phyloP scores from a whole-genome alignment of 768 basidiomycete genomes.

The Crassisporium funariophilum region DNA sequence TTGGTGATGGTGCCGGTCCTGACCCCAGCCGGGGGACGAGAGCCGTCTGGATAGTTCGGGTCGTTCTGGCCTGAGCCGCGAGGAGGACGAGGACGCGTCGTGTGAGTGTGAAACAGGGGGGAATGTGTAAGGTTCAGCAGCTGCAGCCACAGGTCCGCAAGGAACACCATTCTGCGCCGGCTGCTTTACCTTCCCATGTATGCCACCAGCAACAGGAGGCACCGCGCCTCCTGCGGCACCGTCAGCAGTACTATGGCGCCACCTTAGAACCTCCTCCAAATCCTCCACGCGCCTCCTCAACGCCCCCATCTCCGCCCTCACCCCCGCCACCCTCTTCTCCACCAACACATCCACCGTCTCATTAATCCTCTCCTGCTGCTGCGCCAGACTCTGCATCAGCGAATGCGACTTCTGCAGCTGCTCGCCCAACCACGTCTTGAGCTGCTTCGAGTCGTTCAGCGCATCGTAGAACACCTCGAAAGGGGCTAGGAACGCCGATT shows the following conservation, averaged over 20 bases:
- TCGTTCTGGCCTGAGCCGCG: constrained; percentile 31
- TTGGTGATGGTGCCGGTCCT: constrained; percentile 19
- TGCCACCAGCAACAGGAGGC: constrained; percentile 3
- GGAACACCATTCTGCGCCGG: constrained; percentile 20
- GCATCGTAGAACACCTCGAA: constrained; percentile 88
- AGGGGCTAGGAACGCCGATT: constrained; percentile 77
- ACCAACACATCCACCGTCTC: constrained; percentile 61
- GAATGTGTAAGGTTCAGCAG: constrained; percentile 44
- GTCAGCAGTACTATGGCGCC: constrained; percentile 5
- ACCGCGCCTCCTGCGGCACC: background rate
- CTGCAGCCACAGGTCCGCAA: constrained; percentile 10
- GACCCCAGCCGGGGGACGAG: constrained; percentile 45
- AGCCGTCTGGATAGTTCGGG: constrained; percentile 33
- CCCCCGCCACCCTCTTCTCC: constrained; percentile 57
- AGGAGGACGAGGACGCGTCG: constrained; percentile 11
- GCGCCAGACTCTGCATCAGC: constrained; percentile 51
- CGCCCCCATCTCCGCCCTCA: constrained; percentile 62
- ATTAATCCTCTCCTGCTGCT: constrained; percentile 65
- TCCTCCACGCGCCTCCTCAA: constrained; percentile 69
- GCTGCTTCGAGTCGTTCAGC: constrained; percentile 75
- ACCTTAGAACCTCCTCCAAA: constrained; percentile 54
- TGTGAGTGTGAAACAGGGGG: constrained; percentile 38
- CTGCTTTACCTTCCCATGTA: constrained; percentile 10
- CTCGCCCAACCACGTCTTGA: constrained; percentile 75
- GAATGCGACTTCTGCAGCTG: constrained; percentile 68